Evolutionary conservation across 2,329 filamentous ascomycete genomes (phyloP).

Genomic region (Xylaria sp.): DNA sequence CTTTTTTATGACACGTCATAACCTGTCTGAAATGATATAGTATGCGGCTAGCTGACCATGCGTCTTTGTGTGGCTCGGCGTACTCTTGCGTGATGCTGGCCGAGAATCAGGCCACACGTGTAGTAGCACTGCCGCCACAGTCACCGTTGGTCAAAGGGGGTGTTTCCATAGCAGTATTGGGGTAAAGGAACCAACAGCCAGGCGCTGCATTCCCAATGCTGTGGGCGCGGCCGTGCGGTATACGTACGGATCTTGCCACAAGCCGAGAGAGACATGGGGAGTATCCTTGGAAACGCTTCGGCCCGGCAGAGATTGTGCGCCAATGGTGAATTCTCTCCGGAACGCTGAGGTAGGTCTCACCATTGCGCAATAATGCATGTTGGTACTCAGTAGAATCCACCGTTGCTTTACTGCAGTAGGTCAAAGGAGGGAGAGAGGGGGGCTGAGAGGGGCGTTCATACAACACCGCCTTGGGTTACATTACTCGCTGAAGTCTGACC

Average conservation of each 20-base stretch:
- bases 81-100: constrained; percentile 27
- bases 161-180: not conserved
- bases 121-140: constrained; percentile 31
- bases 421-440: not conserved
- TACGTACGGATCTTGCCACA: constrained; percentile 10
- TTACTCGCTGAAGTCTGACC: constrained; percentile 27
- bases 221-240: constrained; percentile 7
- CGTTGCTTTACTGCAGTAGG: constrained; percentile 7
- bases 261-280: constrained; percentile 15
- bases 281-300: constrained; percentile 27
- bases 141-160: constrained; percentile 8
- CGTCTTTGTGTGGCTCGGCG: constrained; percentile 28
- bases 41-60: constrained; percentile 28
- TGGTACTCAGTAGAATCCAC: constrained; percentile 9
- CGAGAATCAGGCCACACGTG: constrained; percentile 31
- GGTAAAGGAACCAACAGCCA: not conserved
- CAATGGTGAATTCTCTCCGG: constrained; percentile 9
- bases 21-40: constrained; percentile 11
- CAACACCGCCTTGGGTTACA: constrained; percentile 25
- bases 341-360: not conserved
- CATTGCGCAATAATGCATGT: constrained; percentile 23
- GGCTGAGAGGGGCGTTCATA: constrained; percentile 3
- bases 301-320: constrained; percentile 28
- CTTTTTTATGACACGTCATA: constrained; percentile 22
- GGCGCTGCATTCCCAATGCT: constrained; percentile 10